Conservation (phyloP, 169 alveolate species). For the Eimeria tenella region DNA sequence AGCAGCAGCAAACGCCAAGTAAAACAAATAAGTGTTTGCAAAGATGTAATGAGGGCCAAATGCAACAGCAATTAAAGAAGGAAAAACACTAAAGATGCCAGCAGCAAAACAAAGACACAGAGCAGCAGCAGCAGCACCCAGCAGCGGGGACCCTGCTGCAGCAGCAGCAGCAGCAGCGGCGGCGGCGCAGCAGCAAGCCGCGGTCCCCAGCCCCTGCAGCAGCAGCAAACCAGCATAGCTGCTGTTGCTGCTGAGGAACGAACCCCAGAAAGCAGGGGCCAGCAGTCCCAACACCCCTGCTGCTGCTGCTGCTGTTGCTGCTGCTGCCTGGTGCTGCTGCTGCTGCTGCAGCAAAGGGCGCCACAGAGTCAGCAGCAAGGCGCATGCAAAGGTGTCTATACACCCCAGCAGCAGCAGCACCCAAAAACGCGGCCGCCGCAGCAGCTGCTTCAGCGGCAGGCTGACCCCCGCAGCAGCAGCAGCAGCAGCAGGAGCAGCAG, state of each 20-base stretch:
- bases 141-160: not conserved
- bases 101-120: not conserved
- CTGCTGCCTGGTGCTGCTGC: too few relatives aligned
- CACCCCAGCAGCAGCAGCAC: not conserved
- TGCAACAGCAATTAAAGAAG: not conserved
- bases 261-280: slow-evolving; percentile 26
- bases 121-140: slow-evolving; percentile 24
- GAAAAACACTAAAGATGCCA: not conserved
- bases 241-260: not conserved
- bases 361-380: slow-evolving; percentile 11
- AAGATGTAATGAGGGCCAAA: not conserved
- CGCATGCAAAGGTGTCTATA: slow-evolving; percentile 1
- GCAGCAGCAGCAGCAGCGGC: not conserved
- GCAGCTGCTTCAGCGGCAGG: not conserved
- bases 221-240: not conserved
- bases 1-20: not conserved
- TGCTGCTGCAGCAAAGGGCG: not conserved
- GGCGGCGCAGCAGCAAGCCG: slow-evolving; percentile 21
- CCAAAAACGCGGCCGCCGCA: not conserved
- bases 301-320: not conserved
- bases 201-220: not conserved
- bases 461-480: slow-evolving; percentile 36
- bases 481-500: too few relatives aligned
- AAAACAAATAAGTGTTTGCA: not conserved
- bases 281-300: not conserved